Conservation (phyloP, 371 early-diverging fungal species). For the Cokeromyces recurvatus region DNA sequence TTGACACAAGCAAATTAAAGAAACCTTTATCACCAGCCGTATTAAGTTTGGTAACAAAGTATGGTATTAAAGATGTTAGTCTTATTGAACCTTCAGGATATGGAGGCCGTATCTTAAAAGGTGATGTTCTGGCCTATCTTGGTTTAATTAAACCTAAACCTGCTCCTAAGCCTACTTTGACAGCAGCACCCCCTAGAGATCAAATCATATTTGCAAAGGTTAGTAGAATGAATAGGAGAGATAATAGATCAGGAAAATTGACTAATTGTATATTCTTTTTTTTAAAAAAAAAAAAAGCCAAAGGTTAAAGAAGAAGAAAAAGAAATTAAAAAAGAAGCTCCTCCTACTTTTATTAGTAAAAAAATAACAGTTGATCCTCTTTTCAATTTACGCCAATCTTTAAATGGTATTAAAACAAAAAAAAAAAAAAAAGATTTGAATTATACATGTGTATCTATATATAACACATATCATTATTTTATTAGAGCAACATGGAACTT, state of each 20-base stretch:
- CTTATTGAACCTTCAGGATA: constrained; percentile 77
- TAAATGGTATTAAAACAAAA: constrained; percentile 52
- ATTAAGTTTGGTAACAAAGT: constrained; percentile 46
- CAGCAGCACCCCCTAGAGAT: constrained; percentile 45
- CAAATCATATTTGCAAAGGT: constrained; percentile 46
- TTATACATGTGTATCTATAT: too few relatives aligned
- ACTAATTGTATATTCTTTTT: neutral
- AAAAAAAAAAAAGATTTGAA: constrained; percentile 1
- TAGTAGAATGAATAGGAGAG: neutral
- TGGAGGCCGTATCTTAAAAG: constrained; percentile 85
- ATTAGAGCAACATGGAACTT: constrained; percentile 51
- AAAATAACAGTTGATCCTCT: constrained; percentile 65
- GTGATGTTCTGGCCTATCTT: constrained; percentile 80
- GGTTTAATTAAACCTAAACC: constrained; percentile 54
- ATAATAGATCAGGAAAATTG: neutral
- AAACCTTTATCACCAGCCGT: constrained; percentile 73
- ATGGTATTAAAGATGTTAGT: constrained; percentile 58
- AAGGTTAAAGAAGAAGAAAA: constrained; percentile 4
- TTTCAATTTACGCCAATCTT: constrained; percentile 56
- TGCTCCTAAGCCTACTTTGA: constrained; percentile 38
- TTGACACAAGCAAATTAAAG: constrained; percentile 42
- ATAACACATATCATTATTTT: too few relatives aligned
- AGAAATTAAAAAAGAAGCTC: constrained; percentile 14
- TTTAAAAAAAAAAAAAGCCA: neutral
- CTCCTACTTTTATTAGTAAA: constrained; percentile 59